Evolutionary conservation across 352 stramenopile genomes (phyloP), one percentile per base, ranked within the genome.

Genomic region (Labyrinthula sp.): DNA sequence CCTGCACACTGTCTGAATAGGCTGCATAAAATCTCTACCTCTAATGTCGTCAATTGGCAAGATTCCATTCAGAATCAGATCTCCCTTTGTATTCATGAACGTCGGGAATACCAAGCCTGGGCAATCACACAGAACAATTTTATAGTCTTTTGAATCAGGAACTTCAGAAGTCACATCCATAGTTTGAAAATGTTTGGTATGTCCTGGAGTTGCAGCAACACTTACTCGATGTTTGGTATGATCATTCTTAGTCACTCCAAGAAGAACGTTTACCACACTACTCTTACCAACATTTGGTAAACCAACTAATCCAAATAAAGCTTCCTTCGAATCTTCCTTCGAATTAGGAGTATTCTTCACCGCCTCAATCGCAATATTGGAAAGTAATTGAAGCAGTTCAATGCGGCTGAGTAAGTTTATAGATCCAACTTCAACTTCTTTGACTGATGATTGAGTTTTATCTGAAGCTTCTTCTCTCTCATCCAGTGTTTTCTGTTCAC

Each of bases 181-280:
- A 30, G 91, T 99, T 75, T 99, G 91, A 54, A 99, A 98, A 68
- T 99, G 91, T 62, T 98, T 98, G 3, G 91, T 99, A 63, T 99
- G 98, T 48, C 91, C 91, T 4, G 91, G 91, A 26, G 92, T 95
- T 18, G 82, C 72, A 35, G 83, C 88, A 9, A 99, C 91, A 20
- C 72, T 89, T 14, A 97, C 90, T 41, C 90, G 80, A 38, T 89
- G 78, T 2, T 77, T 62, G 14, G 69, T 70, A 68, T 98, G 88
- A 24, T 73, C 77, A 57, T 82, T 82, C 35, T 85, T 90, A 8
- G 81, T 93, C 35, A 78, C 82, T 35, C 88, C 87, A 15, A 97
- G 67, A 18, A 99, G 66, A 23, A 93, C 87, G 60, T 99, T 99
- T 58, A 99, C 97, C 24, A 97, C 75, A 18, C 79, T 94, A 54